Evolutionary conservation across 371 early-diverging fungal species (phyloP).

Genomic region (Mucor velutinosus): DNA sequence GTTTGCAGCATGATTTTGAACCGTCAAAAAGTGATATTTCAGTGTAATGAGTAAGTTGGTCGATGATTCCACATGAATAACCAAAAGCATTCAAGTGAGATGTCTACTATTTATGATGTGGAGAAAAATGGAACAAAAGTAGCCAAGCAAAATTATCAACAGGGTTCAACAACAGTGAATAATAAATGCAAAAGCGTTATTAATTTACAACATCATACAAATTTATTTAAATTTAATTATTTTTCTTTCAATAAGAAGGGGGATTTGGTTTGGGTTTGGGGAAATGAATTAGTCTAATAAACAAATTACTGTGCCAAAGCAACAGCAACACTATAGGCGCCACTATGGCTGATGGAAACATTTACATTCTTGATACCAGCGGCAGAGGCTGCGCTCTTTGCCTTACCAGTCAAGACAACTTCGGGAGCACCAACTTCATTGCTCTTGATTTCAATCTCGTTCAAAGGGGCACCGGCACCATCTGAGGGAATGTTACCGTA

Average conservation of each 20-base stretch:
- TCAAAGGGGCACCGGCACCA: conserved; percentile 88
- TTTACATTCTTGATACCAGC: conserved; percentile 80
- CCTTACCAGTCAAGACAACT: conserved; percentile 88
- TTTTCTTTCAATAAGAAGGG: not conserved
- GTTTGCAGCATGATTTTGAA: no score
- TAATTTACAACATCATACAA: conserved; percentile 19
- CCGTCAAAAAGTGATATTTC: no score
- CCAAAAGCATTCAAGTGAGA: no score
- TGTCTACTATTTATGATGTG: no score
- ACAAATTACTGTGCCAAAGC: conserved; percentile 59
- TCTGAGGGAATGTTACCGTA: conserved; percentile 71
- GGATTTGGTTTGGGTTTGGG: conserved; percentile 3
- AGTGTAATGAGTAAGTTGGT: no score
- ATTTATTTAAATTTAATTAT: conserved; percentile 8
- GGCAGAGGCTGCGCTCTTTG: conserved; percentile 66
- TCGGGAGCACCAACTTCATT: conserved; percentile 83
- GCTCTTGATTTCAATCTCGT: conserved; percentile 85
- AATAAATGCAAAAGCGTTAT: no score
- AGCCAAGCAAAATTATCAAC: no score
- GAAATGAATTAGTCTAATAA: conserved; percentile 4
- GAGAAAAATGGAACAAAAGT: no score
- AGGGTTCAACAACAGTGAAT: no score
- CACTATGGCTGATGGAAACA: conserved; percentile 94
- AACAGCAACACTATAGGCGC: conserved; percentile 90
- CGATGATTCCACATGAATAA: no score